Conservation (phyloP, 768 basidiomycete genomes). For the Trametes cinnabarina region DNA sequence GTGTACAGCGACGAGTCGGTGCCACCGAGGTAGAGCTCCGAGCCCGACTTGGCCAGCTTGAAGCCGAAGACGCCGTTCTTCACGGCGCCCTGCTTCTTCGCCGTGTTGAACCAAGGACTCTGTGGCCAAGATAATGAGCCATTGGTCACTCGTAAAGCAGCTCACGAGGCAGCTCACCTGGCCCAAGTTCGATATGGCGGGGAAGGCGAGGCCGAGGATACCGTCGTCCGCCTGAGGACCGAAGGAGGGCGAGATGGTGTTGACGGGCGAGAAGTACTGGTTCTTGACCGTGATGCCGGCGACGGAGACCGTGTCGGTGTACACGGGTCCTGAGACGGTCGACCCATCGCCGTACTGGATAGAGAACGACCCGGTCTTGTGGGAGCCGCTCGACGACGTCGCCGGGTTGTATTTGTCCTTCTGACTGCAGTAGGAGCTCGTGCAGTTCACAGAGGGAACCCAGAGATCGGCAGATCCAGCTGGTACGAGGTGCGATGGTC, state of each 20-base stretch:
- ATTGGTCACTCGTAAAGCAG: neutral
- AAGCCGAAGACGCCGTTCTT: conserved; percentile 45
- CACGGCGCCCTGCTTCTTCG: conserved; percentile 36
- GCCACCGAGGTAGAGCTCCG: conserved; percentile 59
- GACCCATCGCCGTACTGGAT: conserved; percentile 41
- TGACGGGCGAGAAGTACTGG: conserved; percentile 22
- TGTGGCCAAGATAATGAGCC: neutral
- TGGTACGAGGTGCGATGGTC: no score
- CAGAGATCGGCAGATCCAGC: conserved; percentile 23
- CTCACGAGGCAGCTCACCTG: conserved; percentile 35
- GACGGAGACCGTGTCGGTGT: conserved; percentile 35
- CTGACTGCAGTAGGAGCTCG: conserved; percentile 1
- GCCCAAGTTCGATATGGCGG: conserved; percentile 18
- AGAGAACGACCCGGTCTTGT: conserved; percentile 26
- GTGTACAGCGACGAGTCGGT: conserved; percentile 44
- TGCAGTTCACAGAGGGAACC: conserved; percentile 21
- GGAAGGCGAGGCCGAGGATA: conserved; percentile 27
- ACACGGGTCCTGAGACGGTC: conserved; percentile 31
- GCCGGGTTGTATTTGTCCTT: conserved; percentile 31
- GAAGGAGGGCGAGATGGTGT: conserved; percentile 17
- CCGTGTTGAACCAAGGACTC: conserved; percentile 37
- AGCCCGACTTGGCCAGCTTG: conserved; percentile 40
- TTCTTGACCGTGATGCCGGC: conserved; percentile 28
- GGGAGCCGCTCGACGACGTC: conserved; percentile 27
- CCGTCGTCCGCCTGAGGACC: conserved; percentile 19